A percentile compares a stretch with the other conserved stretches of the same genome.
phyloP scores from a whole-genome alignment of 2,329 filamentous ascomycete species.

The Pyrenophora graminea region DNA sequence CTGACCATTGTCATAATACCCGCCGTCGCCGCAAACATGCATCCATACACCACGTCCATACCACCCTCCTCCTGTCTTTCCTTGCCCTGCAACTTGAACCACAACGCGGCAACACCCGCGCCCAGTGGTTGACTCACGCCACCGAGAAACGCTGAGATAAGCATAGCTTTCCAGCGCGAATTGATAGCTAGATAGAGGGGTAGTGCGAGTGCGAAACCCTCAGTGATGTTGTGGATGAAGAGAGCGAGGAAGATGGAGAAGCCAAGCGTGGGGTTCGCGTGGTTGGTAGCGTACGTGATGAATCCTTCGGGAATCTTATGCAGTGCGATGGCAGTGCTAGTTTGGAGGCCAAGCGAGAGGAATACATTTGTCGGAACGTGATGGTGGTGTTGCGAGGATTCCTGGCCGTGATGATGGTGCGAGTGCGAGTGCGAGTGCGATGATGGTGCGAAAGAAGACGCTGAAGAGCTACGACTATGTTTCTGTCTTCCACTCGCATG shows the following conservation, averaged over 20 bases:
- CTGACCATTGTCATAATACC: conserved; percentile 97
- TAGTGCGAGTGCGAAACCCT: conserved; percentile 92
- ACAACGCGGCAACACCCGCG: conserved; percentile 79
- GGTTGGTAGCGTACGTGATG: conserved; percentile 95
- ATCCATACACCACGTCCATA: conserved; percentile 67
- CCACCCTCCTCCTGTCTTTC: conserved; percentile 56
- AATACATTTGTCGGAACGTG: conserved; percentile 95
- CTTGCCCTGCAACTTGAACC: conserved; percentile 74
- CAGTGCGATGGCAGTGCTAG: conserved; percentile 88
- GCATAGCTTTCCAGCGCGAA: conserved; percentile 78
- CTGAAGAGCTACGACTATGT: conserved; percentile 20
- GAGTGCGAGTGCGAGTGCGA: conserved; percentile 6
- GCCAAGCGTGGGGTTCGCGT: conserved; percentile 86
- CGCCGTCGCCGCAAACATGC: conserved; percentile 84
- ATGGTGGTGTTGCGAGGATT: conserved; percentile 72
- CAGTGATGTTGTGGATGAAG: conserved; percentile 97
- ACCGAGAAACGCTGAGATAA: conserved; percentile 81
- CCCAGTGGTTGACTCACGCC: conserved; percentile 87
- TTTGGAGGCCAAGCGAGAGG: conserved; percentile 92
- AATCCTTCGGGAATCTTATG: conserved; percentile 91
- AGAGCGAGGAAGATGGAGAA: conserved; percentile 93
- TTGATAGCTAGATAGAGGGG: conserved; percentile 90
- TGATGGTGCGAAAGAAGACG: conserved; percentile 12
- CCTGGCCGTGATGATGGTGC: conserved; percentile 13
- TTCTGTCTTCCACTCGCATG: conserved; percentile 12